Conservation (phyloP, 2,329 filamentous ascomycete species). For the Lachnellula hyalina region DNA sequence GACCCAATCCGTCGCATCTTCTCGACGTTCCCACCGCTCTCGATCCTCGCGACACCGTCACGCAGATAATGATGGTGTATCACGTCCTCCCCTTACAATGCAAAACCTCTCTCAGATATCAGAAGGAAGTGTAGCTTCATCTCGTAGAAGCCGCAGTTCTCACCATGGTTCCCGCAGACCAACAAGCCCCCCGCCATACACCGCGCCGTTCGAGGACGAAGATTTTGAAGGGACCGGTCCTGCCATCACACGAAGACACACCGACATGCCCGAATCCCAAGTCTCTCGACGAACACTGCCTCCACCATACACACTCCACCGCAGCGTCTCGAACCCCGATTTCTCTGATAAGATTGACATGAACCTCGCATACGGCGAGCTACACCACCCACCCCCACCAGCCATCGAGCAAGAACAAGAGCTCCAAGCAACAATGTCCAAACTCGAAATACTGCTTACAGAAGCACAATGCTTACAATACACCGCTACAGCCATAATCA, state of each 20-base stretch:
- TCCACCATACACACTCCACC: conserved; percentile 19
- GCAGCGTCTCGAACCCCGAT: conserved; percentile 25
- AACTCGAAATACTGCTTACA: conserved; percentile 71
- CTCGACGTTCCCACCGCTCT: conserved; percentile 30
- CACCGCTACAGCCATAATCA: conserved; percentile 75
- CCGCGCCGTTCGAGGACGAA: conserved; percentile 20
- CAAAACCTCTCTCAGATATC: conserved; percentile 20
- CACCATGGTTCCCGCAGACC: conserved; percentile 19
- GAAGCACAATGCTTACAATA: conserved; percentile 88
- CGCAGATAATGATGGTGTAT: conserved; percentile 3
- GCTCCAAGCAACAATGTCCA: conserved; percentile 63
- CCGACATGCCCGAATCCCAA: conserved; percentile 19
- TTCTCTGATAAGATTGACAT: conserved; percentile 63
- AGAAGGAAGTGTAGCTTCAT: conserved; percentile 23
- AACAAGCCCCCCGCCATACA: conserved; percentile 13
- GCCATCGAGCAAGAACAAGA: conserved; percentile 45
- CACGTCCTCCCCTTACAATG: conserved; percentile 21
- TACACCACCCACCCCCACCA: conserved; percentile 46
- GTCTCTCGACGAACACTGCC: conserved; percentile 14
- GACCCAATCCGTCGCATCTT: conserved; percentile 37
- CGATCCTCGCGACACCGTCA: conserved; percentile 20
- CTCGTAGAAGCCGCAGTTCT: conserved; percentile 20
- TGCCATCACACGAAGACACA: conserved; percentile 23
- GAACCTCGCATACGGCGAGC: conserved; percentile 83
- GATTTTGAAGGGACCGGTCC: conserved; percentile 11